phyloP scores from a whole-genome alignment of 176 grass and related monocot genomes.

The Dactylis glomerata region DNA sequence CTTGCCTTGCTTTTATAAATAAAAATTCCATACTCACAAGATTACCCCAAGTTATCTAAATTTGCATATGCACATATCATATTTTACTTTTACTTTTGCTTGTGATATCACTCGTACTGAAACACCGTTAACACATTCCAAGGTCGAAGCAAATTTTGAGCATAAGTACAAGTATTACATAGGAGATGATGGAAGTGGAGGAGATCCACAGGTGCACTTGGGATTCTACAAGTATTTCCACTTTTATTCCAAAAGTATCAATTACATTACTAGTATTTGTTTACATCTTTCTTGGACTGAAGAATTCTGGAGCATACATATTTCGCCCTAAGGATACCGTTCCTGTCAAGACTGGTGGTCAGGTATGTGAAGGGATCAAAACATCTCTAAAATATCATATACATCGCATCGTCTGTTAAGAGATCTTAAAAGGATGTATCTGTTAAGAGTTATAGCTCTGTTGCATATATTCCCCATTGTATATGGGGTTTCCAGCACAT shows the following conservation, averaged over 20 bases:
- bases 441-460: too few relatives aligned
- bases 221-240: neutral
- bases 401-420: too few relatives aligned
- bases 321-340: conserved; percentile 75
- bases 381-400: conserved; percentile 8
- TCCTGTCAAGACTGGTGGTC: conserved; percentile 50
- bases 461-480: too few relatives aligned
- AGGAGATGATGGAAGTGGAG: conserved; percentile 54
- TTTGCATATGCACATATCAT: neutral
- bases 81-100: neutral
- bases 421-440: too few relatives aligned
- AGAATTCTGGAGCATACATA: conserved; percentile 98
- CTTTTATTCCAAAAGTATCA: neutral
- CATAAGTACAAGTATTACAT: conserved; percentile 82
- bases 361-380: conserved; percentile 45
- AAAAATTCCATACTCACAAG: conserved; percentile 1
- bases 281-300: conserved; percentile 17
- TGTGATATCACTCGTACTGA: conserved; percentile 16
- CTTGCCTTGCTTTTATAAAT: neutral
- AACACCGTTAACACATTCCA: conserved; percentile 26
- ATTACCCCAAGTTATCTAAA: neutral
- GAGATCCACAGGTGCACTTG: conserved; percentile 74
- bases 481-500: too few relatives aligned
- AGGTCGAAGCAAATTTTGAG: conserved; percentile 69
- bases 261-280: neutral